Evolutionary conservation across 2,329 filamentous ascomycete genomes (phyloP), one percentile per base, ranked within the genome.

Genomic region (Immersiporthe knoxdaviesiana): DNA sequence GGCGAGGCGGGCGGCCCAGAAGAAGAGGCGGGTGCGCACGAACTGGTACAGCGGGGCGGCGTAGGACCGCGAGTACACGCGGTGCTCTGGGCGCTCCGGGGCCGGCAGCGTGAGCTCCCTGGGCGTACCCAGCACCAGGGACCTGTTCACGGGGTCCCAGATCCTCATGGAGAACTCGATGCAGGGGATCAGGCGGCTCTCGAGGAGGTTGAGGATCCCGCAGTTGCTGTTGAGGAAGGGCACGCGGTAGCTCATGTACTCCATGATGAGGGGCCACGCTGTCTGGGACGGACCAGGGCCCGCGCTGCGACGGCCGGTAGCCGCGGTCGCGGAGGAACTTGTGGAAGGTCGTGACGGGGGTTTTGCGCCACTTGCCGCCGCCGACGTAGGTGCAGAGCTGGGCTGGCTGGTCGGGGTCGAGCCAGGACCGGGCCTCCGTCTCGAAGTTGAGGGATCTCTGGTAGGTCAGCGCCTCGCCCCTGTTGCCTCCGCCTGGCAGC

Each of bases 351-450:
- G 61, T 63, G 11, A 63, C 27, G 10, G 0, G 27, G 5, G 12
- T 39, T 2, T 24, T 11, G 12, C 27, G 39, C 61, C 61, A 63
- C 1, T 11, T 41, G 61, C 41, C 61, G 39, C 27, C n/a, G 27
- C 61, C 61, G 27, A 63, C 21, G 27, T 63, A 63, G 18, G 61
- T 63, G 61, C 61, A 24, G 18, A 63, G 18, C 14, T 63, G 37
- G 27, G 39, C 37, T n/a, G n/a, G n/a, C 2, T 41, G 16, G 1
- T 12, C 21, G 16, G 61, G 16, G 5, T 21, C 61, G 11, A 2
- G 1, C 61, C 61, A 63, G 11, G 47, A n/a, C n/a, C 24, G 16
- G 12, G 61, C 61, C 24, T 37, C 37, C 41, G 5, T 50, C 4
- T 30, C 30, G 24, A 63, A 50, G 14, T 50, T 18, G 39, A 63